Evolutionary conservation across 768 basidiomycete species (phyloP), one percentile per base, ranked within the genome.

Genomic region (Mycena galopus): DNA sequence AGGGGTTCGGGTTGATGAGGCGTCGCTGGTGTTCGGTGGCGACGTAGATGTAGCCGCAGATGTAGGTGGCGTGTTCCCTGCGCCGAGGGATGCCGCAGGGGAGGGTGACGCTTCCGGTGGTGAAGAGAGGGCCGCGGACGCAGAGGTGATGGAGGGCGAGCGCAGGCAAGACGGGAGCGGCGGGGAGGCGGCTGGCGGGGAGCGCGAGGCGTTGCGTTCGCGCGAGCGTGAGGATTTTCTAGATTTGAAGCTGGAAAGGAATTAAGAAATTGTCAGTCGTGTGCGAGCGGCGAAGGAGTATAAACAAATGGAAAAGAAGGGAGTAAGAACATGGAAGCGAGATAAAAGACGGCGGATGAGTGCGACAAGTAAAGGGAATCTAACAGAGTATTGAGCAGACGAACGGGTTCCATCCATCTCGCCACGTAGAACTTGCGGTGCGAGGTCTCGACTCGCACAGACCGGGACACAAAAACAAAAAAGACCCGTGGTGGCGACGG

Each of bases 81-180:
- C 7, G 23, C 23, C 50, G 23, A 51, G 50, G 23, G 50, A 7
- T n/a, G n/a, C n/a, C n/a, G n/a, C n/a, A n/a, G n/a, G n/a, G n/a
- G 50, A 51, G 17, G 23, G 50, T 8, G 50, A 17, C 23, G 50
- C 17, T 2, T 27, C 50, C 0, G 25, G 16, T 19, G 50, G 50
- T 11, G 50, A 51, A 11, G 17, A 8, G 25, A 11, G 50, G 17
- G 55, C 19, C 1, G 29, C 0, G 30, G 57, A 32, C 21, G 58
- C 16, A 58, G 47, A 67, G 47, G 23, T 62, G 73, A 77, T 27
- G 27, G 80, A 77, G 25, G 83, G 81, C 19, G 81, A 75, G 69
- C 84, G 82, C 17, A 66, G 50, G 44, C n/a, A 71, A 25, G 65
- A 65, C 33, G 73, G 66, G 8, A 75, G 44, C 3, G 50, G 2